A percentile compares a stretch with the other conserved stretches of the same genome.
phyloP scores from a whole-genome alignment of 805 yeast genomes.

The Candida golubevii region DNA sequence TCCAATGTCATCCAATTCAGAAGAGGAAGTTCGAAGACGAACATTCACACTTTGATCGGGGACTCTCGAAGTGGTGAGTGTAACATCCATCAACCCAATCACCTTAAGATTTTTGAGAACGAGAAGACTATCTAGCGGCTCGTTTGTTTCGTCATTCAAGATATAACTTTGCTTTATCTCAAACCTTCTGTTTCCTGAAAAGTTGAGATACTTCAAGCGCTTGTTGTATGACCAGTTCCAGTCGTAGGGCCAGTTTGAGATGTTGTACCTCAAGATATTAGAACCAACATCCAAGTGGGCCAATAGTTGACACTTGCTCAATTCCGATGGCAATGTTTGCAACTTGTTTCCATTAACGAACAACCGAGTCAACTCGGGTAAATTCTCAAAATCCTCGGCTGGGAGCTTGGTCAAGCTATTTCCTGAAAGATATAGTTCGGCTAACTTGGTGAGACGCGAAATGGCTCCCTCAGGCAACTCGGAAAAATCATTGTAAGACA shows the following conservation, averaged over 20 bases:
- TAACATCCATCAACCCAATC: constrained; percentile 91
- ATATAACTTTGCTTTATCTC: constrained; percentile 72
- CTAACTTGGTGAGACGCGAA: constrained; percentile 50
- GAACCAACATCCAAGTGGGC: constrained; percentile 85
- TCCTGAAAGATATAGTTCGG: constrained; percentile 75
- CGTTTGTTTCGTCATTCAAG: constrained; percentile 50
- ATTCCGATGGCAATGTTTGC: constrained; percentile 83
- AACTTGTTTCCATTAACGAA: constrained; percentile 80
- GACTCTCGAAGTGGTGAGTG: constrained; percentile 79
- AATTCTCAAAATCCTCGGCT: constrained; percentile 72
- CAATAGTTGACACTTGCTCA: constrained; percentile 61
- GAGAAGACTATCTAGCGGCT: constrained; percentile 63
- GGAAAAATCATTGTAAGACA: constrained; percentile 78
- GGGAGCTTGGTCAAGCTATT: constrained; percentile 76
- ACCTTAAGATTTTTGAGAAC: constrained; percentile 63
- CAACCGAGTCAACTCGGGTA: constrained; percentile 55
- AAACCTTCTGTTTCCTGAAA: constrained; percentile 88
- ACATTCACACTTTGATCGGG: constrained; percentile 84
- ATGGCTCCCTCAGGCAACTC: constrained; percentile 80
- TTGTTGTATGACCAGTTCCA: constrained; percentile 95
- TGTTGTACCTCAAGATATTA: constrained; percentile 84
- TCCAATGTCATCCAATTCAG: constrained; percentile 67
- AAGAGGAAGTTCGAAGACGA: constrained; percentile 87
- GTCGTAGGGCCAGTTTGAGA: constrained; percentile 91
- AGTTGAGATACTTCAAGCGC: constrained; percentile 71